These are phyloP conservation scores for Neurospora sp. DNA, from an alignment of 495 filamentous ascomycete species.

Conservation along the genomic window DNA sequence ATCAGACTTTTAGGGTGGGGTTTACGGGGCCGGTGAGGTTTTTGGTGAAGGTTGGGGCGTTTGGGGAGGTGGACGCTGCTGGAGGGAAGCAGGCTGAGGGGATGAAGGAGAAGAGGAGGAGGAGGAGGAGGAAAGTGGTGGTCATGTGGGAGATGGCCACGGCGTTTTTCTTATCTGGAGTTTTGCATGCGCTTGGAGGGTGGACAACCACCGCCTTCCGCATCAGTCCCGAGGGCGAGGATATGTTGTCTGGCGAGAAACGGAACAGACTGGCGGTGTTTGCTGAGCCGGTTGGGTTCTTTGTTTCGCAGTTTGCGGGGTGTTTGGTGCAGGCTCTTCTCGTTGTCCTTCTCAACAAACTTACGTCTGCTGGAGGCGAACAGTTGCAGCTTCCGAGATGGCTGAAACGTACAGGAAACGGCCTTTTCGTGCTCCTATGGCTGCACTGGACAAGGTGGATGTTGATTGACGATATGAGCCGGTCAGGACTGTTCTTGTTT, in stretches of 20 bases:
- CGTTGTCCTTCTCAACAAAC: no score
- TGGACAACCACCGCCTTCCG: no score
- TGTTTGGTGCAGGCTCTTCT: no score
- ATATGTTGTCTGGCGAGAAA: no score
- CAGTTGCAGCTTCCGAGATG: constrained; percentile 14
- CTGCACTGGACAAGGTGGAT: constrained; percentile 41
- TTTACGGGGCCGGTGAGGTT: constrained; percentile 51
- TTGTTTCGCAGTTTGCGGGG: no score
- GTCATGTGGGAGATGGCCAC: no score
- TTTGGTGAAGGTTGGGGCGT: constrained; percentile 20
- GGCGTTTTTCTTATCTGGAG: no score
- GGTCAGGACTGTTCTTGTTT: constrained; percentile 52
- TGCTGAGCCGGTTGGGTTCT: no score
- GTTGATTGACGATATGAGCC: constrained; percentile 53
- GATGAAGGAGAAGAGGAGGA: neutral
- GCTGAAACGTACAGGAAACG: constrained; percentile 40
- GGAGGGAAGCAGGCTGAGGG: neutral
- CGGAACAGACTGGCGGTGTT: no score
- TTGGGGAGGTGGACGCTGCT: neutral
- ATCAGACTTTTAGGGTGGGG: constrained; percentile 70
- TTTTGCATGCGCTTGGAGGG: no score
- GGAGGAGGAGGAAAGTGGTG: neutral
- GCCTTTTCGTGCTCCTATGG: constrained; percentile 46
- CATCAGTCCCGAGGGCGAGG: no score
- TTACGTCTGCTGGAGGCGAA: no score